A percentile compares a stretch with the other conserved stretches of the same genome.
These are phyloP conservation scores for Castanea sativa DNA, from an alignment of 306 rosid species.

Conservation along the genomic window DNA sequence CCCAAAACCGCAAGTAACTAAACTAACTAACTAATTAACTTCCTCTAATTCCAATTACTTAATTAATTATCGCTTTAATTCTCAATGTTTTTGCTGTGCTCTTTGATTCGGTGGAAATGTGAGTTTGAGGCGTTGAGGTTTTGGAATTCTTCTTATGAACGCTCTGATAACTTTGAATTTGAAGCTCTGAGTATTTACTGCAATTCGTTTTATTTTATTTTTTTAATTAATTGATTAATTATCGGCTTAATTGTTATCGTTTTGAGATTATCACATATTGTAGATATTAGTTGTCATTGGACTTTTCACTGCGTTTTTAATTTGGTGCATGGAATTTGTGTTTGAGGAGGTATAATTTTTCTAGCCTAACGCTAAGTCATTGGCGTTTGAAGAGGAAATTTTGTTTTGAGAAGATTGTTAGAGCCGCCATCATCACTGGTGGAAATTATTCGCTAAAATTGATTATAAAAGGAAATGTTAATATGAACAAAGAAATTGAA, in stretches of 20 bases:
- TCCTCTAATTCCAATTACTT: not conserved
- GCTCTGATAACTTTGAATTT: no score
- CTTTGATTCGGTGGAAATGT: no score
- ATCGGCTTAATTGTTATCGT: not conserved
- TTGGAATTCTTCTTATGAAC: no score
- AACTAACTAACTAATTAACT: no score
- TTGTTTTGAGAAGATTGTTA: not conserved
- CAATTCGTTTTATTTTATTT: no score
- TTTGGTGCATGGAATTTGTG: not conserved
- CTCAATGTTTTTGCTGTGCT: no score
- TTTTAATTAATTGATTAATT: not conserved
- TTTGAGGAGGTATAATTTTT: not conserved
- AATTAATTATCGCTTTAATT: not conserved
- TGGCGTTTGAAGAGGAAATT: not conserved
- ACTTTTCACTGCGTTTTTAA: not conserved
- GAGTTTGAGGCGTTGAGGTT: no score
- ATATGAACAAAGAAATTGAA: not conserved
- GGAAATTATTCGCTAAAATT: not conserved
- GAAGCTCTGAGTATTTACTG: no score
- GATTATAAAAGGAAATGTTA: not conserved
- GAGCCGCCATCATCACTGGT: not conserved
- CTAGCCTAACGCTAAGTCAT: not conserved
- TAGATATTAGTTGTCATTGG: not conserved
- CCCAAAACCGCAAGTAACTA: conserved; percentile 68
- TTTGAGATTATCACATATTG: not conserved